These are phyloP conservation scores for Saturnispora besseyi DNA, from an alignment of 805 yeast species.

Conservation along the genomic window DNA sequence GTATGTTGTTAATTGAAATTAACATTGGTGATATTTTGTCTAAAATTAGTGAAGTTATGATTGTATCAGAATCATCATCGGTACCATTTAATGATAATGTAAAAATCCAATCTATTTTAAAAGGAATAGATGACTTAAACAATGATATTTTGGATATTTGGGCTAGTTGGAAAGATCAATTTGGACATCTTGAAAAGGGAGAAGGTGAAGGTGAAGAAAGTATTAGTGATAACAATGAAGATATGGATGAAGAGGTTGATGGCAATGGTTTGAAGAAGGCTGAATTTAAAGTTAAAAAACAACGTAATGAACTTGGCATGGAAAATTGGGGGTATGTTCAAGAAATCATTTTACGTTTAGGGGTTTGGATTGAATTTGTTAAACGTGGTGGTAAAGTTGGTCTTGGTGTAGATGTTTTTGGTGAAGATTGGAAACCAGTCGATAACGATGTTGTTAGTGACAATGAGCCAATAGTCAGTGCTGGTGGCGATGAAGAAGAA, in stretches of 20 bases:
- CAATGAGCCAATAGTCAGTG: not conserved
- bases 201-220: conserved; percentile 30
- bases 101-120: not conserved
- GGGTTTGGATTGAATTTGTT: conserved; percentile 5
- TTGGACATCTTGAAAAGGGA: not conserved
- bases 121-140: not conserved
- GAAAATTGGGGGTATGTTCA: conserved; percentile 5
- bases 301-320: conserved; percentile 4
- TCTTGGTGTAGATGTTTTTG: conserved; percentile 4
- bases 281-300: not conserved
- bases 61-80: not conserved
- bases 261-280: not conserved
- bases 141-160: conserved; percentile 3
- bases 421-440: not conserved
- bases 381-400: conserved; percentile 5
- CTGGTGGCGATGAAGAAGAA: not conserved
- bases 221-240: not conserved
- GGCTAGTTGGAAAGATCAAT: conserved; percentile 5
- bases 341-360: conserved; percentile 1
- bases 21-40: conserved; percentile 1
- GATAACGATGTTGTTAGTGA: not conserved
- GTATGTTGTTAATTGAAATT: not conserved
- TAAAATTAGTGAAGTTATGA: conserved; percentile 2
- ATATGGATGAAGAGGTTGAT: not conserved
- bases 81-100: not conserved